These are phyloP conservation scores for Lanmaoa rubissima DNA, from an alignment of 768 basidiomycete genomes.

Conservation along the genomic window DNA sequence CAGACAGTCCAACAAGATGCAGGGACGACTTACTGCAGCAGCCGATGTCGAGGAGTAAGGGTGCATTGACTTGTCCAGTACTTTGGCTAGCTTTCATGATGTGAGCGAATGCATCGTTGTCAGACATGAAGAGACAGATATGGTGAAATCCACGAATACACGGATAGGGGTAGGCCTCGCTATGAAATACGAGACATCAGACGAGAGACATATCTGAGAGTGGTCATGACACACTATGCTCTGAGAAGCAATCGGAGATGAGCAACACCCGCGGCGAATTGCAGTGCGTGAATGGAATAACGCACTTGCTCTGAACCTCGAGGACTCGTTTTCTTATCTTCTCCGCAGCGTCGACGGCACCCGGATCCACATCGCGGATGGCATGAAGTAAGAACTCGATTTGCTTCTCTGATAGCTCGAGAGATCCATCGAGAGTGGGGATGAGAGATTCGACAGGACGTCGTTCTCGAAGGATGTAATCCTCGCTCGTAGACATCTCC, in stretches of 20 bases:
- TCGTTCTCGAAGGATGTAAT: constrained; percentile 2
- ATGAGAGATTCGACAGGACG: constrained; percentile 1
- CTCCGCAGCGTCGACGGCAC: not conserved
- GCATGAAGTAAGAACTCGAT: constrained; percentile 1
- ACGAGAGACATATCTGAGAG: not conserved
- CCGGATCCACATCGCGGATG: not conserved
- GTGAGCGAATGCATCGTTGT: not conserved
- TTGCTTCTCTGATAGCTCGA: constrained; percentile 1
- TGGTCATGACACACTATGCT: not conserved
- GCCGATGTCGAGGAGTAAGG: constrained; percentile 3
- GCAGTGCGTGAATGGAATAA: not conserved
- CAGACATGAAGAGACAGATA: not conserved
- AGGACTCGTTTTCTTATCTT: not conserved
- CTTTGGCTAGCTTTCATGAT: not conserved
- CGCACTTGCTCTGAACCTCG: not conserved
- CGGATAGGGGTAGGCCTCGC: not conserved
- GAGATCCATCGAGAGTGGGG: not conserved
- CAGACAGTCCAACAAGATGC: not conserved
- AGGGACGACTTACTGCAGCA: constrained; percentile 4
- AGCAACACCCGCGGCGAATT: not conserved
- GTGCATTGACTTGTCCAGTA: not conserved
- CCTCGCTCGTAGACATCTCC: not conserved
- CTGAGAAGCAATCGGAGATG: not conserved
- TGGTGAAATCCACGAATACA: constrained; percentile 1
- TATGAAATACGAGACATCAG: not conserved